phyloP scores from a whole-genome alignment of 108 stramenopile genomes.

The Discostella stelligeroides region DNA sequence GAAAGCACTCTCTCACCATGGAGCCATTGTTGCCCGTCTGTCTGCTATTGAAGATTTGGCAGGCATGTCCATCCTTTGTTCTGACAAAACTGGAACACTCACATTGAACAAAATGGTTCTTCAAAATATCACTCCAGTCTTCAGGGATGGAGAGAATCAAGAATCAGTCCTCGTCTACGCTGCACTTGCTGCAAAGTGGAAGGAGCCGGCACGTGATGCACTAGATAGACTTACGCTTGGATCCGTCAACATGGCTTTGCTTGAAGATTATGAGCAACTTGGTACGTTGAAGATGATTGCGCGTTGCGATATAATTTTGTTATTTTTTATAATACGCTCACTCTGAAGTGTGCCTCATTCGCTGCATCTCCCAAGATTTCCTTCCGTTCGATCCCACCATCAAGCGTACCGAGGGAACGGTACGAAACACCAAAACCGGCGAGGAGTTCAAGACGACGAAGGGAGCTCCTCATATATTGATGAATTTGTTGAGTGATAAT shows the following conservation, averaged over 20 bases:
- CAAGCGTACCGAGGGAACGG: constrained; percentile 76
- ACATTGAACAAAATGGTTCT: constrained; percentile 80
- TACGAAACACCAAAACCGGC: constrained; percentile 48
- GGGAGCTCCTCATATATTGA: constrained; percentile 77
- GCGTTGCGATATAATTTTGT: too few species aligned
- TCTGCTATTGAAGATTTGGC: constrained; percentile 85
- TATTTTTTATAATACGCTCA: too few species aligned
- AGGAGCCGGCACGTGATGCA: constrained; percentile 62
- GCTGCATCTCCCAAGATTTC: too few species aligned
- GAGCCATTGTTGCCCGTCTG: constrained; percentile 76
- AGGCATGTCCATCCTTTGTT: constrained; percentile 82
- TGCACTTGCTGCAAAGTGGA: constrained; percentile 73
- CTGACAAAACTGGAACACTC: constrained; percentile 89
- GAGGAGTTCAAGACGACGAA: constrained; percentile 67
- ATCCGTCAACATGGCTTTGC: constrained; percentile 43
- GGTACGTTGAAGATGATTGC: too few species aligned
- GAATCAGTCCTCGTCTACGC: constrained; percentile 60
- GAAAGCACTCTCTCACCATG: not conserved
- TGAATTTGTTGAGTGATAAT: constrained; percentile 41
- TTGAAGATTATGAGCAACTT: constrained; percentile 51
- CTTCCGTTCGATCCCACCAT: constrained; percentile 78
- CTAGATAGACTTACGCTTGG: constrained; percentile 61
- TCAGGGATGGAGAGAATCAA: constrained; percentile 49
- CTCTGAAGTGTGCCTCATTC: too few species aligned
- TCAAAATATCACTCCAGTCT: constrained; percentile 58